These are phyloP conservation scores for Alternaria solani DNA, from an alignment of 2,329 filamentous ascomycete species.

Conservation along the genomic window DNA sequence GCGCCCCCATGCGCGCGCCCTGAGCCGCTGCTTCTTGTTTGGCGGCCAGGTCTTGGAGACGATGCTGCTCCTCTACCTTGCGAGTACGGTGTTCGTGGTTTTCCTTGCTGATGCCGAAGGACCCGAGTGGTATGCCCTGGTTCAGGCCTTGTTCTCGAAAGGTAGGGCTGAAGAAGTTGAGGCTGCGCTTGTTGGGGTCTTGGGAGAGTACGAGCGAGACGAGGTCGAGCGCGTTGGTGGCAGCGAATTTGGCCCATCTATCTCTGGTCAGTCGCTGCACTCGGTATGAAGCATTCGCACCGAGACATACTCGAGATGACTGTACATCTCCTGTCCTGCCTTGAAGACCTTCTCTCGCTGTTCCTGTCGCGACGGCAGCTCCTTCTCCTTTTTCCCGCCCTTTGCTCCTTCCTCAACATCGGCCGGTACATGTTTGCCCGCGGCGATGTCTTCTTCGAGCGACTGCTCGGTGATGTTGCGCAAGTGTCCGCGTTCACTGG, in stretches of 20 bases:
- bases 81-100: conserved; percentile 28
- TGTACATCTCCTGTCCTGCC: conserved; percentile 53
- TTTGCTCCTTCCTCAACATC: conserved; percentile 55
- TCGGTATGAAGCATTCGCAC: conserved; percentile 59
- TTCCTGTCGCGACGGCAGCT: conserved; percentile 47
- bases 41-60: conserved; percentile 45
- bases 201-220: conserved; percentile 43
- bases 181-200: conserved; percentile 37
- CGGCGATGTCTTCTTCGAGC: conserved; percentile 72
- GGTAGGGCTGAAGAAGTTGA: conserved; percentile 38
- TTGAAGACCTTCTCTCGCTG: conserved; percentile 51
- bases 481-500: conserved; percentile 81
- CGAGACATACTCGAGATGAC: conserved; percentile 54
- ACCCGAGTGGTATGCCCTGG: conserved; percentile 49
- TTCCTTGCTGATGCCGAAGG: conserved; percentile 40
- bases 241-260: conserved; percentile 44
- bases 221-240: conserved; percentile 45
- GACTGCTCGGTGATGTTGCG: conserved; percentile 78
- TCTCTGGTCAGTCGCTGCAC: conserved; percentile 14
- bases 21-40: conserved; percentile 61
- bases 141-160: conserved; percentile 36
- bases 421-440: conserved; percentile 52
- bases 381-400: conserved; percentile 49
- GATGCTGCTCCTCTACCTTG: conserved; percentile 27
- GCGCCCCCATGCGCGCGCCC: conserved; percentile 81